Conservation (phyloP, 495 filamentous ascomycete genomes). For the Mycothermus thermophilus region DNA sequence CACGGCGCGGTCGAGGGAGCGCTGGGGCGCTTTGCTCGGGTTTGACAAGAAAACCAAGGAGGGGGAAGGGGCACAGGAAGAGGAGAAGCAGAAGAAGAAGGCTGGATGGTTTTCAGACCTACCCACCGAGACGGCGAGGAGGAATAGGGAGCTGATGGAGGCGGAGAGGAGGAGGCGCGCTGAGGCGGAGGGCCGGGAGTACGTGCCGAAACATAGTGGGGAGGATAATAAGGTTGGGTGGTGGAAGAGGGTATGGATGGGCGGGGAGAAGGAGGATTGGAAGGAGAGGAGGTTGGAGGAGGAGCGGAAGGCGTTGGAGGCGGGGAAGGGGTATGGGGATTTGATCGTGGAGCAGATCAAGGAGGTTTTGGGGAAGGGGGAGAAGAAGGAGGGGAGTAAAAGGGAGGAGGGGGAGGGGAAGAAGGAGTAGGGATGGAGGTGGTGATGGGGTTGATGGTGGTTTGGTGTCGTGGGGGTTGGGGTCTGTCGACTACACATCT, state of each 20-base stretch:
- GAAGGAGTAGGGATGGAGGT: neutral
- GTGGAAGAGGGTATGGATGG: constrained; percentile 44
- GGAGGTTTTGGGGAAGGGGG: constrained; percentile 50
- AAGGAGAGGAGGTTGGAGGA: constrained; percentile 53
- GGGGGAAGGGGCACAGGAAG: neutral
- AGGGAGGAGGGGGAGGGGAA: constrained; percentile 4
- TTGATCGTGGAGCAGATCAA: constrained; percentile 74
- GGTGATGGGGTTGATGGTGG: neutral
- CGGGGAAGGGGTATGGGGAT: constrained; percentile 67
- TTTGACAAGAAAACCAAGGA: constrained; percentile 2
- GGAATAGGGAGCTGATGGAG: constrained; percentile 35
- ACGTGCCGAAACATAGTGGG: constrained; percentile 13
- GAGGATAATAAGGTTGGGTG: no score
- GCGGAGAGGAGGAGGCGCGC: constrained; percentile 30
- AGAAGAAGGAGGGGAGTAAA: constrained; percentile 11
- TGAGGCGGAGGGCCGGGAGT: constrained; percentile 14
- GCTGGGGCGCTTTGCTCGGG: constrained; percentile 8
- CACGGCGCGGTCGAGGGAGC: constrained; percentile 14
- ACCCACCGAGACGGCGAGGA: constrained; percentile 43
- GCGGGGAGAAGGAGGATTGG: constrained; percentile 58
- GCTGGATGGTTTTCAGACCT: neutral
- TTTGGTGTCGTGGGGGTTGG: neutral
- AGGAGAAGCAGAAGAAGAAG: neutral
- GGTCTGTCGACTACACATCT: no score
- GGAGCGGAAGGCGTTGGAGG: constrained; percentile 58